Evolutionary conservation across 192 early-diverging fungal species (phyloP).

Genomic region (Chytriomyces sp.): DNA sequence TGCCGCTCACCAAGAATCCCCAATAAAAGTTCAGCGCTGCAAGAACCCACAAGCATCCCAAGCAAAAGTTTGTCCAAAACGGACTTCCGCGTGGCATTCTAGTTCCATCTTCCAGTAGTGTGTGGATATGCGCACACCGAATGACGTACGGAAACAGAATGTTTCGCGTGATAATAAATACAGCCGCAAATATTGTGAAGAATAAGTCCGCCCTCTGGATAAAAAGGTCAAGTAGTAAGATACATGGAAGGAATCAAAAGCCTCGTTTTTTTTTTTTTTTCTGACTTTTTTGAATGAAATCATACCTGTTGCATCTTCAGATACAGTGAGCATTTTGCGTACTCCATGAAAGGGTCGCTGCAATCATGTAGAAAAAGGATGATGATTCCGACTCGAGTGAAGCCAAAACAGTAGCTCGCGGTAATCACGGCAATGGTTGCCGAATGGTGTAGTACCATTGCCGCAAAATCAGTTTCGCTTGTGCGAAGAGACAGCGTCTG

Average conservation of each 20-base stretch:
- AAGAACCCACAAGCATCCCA: conserved; percentile 39
- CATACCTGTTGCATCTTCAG: conserved; percentile 45
- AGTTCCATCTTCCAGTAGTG: conserved; percentile 32
- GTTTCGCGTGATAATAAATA: conserved; percentile 36
- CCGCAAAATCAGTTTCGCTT: conserved; percentile 48
- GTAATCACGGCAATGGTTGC: conserved; percentile 49
- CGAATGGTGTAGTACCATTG: conserved; percentile 50
- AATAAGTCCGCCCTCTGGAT: conserved; percentile 35
- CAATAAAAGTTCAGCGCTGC: conserved; percentile 34
- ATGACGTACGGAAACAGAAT: conserved; percentile 44
- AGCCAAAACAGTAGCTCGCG: conserved; percentile 47
- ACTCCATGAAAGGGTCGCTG: conserved; percentile 57
- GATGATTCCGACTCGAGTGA: conserved; percentile 50
- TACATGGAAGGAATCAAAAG: background rate
- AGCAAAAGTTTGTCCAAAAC: conserved; percentile 30
- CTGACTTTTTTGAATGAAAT: background rate
- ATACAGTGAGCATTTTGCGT: conserved; percentile 55
- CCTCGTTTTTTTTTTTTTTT: no score
- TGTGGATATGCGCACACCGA: conserved; percentile 9
- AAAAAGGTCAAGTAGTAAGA: background rate
- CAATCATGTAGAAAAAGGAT: conserved; percentile 55
- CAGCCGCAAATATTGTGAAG: conserved; percentile 38
- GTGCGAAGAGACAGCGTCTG: conserved; percentile 41
- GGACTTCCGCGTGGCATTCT: conserved; percentile 26
- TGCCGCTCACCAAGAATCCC: conserved; percentile 31